Conservation (phyloP, 495 filamentous ascomycete species). For the Choiromyces venosus region DNA sequence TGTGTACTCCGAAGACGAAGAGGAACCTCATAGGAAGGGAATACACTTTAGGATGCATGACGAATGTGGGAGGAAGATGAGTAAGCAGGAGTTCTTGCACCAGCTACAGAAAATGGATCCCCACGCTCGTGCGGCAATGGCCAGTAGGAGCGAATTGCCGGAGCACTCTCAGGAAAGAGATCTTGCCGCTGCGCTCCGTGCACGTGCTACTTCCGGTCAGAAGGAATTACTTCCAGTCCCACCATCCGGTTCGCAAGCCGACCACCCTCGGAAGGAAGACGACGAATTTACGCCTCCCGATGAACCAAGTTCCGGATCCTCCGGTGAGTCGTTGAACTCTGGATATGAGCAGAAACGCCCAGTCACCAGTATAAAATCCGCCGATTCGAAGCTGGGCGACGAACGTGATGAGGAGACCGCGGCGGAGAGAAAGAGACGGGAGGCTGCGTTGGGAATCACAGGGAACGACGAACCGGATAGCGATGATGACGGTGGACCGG, state of each 20-base stretch:
- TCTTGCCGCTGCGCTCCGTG: constrained; percentile 53
- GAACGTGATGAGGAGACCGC: constrained; percentile 59
- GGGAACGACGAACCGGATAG: constrained; percentile 45
- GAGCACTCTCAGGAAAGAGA: constrained; percentile 52
- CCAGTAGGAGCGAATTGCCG: constrained; percentile 56
- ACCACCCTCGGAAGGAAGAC: constrained; percentile 25
- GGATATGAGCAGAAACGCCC: not conserved
- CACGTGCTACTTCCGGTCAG: constrained; percentile 15
- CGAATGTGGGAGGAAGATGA: constrained; percentile 68
- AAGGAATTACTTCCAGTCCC: constrained; percentile 35
- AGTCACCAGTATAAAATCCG: not conserved
- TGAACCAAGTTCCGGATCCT: constrained; percentile 23
- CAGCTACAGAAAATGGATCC: constrained; percentile 77
- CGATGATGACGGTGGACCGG: constrained; percentile 43
- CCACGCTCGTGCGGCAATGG: constrained; percentile 62
- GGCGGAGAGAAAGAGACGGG: constrained; percentile 72
- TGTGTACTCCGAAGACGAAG: constrained; percentile 32
- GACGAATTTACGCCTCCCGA: constrained; percentile 9
- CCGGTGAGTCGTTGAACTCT: constrained; percentile 17
- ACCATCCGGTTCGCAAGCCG: constrained; percentile 31
- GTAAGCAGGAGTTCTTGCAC: constrained; percentile 83
- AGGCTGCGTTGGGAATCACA: constrained; percentile 72
- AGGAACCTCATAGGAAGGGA: constrained; percentile 46
- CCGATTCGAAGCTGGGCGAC: constrained; percentile 18
- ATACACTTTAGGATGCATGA: constrained; percentile 83